These are phyloP conservation scores for Pseudogymnoascus sp. DNA, from an alignment of 2,329 filamentous ascomycete species.

Conservation along the genomic window DNA sequence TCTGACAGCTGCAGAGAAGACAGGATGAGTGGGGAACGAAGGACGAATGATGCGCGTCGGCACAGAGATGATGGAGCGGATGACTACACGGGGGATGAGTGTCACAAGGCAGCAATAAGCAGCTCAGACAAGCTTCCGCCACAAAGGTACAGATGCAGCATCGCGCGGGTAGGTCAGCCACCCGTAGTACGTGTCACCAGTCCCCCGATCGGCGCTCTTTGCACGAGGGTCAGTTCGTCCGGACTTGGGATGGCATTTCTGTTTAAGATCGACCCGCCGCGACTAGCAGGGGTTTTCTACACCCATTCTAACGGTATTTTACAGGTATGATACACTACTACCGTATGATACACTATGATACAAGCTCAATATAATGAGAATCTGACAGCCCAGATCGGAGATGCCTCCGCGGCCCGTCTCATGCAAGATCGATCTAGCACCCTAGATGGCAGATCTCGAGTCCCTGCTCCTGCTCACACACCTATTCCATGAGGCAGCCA, in stretches of 20 bases:
- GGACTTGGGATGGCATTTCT: not conserved
- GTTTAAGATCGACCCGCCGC: not conserved
- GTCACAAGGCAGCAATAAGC: not conserved
- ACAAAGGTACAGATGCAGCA: not conserved
- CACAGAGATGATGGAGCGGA: not conserved
- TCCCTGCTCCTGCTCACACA: not conserved
- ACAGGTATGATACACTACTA: not conserved
- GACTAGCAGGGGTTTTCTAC: not conserved
- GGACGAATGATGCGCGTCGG: not conserved
- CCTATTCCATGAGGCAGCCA: not conserved
- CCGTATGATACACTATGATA: not conserved
- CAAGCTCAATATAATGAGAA: not conserved
- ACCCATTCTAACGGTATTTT: not conserved
- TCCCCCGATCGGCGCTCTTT: not conserved
- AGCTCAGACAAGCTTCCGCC: not conserved
- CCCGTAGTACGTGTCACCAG: not conserved
- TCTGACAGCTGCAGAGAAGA: not conserved
- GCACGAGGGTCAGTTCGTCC: not conserved
- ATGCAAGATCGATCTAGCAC: not conserved
- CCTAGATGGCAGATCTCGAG: not conserved
- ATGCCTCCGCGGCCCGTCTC: not conserved
- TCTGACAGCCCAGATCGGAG: not conserved
- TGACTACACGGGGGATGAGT: not conserved
- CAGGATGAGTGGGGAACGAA: not conserved
- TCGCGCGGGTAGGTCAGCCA: conserved; percentile 1